A percentile compares a stretch with the other conserved stretches of the same genome.
Evolutionary conservation across 129 eudicot species (phyloP).

Genomic region (Calendula officinalis): DNA sequence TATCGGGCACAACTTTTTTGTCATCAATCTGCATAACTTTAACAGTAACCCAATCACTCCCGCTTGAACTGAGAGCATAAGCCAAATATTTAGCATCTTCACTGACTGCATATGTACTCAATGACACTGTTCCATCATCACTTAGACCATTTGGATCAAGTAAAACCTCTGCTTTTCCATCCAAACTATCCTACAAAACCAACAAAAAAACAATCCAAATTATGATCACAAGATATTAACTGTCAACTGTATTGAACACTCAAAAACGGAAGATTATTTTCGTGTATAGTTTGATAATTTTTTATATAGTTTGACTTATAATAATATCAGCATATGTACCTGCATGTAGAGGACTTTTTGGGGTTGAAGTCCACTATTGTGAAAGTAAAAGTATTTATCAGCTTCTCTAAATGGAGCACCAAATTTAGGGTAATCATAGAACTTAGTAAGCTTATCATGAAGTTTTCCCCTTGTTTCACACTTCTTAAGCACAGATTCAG

Average conservation of each 20-base stretch:
- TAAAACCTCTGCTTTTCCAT: conserved; percentile 77
- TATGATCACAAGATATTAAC: neutral
- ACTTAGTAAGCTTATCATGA: conserved; percentile 63
- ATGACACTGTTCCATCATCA: conserved; percentile 88
- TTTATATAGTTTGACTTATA: no score
- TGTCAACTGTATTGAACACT: neutral
- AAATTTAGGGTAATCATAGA: conserved; percentile 73
- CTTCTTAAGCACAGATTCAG: conserved; percentile 67
- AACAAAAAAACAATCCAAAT: neutral
- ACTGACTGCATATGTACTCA: conserved; percentile 71
- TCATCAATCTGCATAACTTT: conserved; percentile 75
- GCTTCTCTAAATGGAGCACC: conserved; percentile 73
- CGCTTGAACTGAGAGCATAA: conserved; percentile 84
- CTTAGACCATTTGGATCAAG: conserved; percentile 93
- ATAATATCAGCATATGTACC: conserved; percentile 39
- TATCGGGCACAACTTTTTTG: conserved; percentile 65
- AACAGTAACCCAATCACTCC: conserved; percentile 95
- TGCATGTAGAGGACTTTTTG: conserved; percentile 88
- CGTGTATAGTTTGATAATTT: no score
- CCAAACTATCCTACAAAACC: conserved; percentile 71
- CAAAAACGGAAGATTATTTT: neutral
- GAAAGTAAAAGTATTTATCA: conserved; percentile 84
- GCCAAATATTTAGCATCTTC: conserved; percentile 92
- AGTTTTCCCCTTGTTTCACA: conserved; percentile 83
- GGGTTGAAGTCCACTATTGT: conserved; percentile 86